Percentiles rank a stretch among this genome's conserved stretches.
Conservation (phyloP, 345 rosid species). For the Eucalyptus virginea region DNA sequence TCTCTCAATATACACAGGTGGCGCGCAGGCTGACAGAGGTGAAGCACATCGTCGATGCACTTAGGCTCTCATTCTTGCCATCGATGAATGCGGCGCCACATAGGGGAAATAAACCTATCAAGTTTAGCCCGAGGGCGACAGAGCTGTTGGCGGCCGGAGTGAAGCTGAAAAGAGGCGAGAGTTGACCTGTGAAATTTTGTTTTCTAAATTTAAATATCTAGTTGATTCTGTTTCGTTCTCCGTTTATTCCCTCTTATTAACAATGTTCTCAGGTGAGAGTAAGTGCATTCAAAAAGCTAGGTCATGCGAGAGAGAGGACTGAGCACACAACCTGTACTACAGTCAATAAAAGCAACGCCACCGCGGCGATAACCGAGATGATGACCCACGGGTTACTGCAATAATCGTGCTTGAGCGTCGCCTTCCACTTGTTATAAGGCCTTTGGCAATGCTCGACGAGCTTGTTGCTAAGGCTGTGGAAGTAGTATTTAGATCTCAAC, state of each 20-base stretch:
- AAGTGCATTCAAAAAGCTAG: too few relatives aligned
- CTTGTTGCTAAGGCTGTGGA: neutral
- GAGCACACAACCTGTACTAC: rapidly evolving
- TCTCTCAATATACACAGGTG: too few relatives aligned
- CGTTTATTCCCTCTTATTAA: too few relatives aligned
- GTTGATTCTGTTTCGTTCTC: too few relatives aligned
- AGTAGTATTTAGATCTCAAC: neutral
- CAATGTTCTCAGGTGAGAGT: too few relatives aligned
- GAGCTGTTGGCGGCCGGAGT: rapidly evolving
- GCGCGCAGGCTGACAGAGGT: too few relatives aligned
- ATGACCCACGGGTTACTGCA: neutral
- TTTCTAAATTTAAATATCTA: too few relatives aligned
- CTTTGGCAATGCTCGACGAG: neutral
- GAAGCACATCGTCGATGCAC: too few relatives aligned
- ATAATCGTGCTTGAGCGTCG: neutral
- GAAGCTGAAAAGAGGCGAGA: rapidly evolving
- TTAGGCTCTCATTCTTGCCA: too few relatives aligned
- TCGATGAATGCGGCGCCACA: too few relatives aligned
- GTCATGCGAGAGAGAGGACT: neutral
- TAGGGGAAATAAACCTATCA: too few relatives aligned
- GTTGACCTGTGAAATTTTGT: too few relatives aligned
- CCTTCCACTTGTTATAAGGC: neutral
- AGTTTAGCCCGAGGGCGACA: rapidly evolving
- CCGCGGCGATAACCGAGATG: neutral
- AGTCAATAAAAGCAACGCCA: neutral